Conservation (phyloP, 1,284 basidiomycete genomes). For the Naganishia cerealis region DNA sequence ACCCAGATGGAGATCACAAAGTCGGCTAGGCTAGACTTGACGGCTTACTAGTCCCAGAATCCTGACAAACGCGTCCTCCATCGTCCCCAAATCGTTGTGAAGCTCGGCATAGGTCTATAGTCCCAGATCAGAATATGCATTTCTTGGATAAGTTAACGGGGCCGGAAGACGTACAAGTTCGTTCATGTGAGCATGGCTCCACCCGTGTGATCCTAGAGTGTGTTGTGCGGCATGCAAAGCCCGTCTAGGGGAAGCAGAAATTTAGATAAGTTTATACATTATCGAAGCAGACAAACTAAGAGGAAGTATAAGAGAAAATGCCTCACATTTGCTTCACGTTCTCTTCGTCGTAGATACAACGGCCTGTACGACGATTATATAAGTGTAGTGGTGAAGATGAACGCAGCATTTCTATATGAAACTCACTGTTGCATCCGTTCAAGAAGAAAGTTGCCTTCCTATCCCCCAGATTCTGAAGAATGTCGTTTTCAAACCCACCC, state of each 20-base stretch:
- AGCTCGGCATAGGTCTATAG: background rate
- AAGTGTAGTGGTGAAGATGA: background rate
- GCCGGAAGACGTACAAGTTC: background rate
- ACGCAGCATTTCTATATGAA: background rate
- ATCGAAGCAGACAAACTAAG: background rate
- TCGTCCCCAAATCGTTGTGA: constrained; percentile 42
- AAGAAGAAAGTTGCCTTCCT: constrained; percentile 63
- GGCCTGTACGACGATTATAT: background rate
- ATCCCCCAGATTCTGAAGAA: constrained; percentile 55
- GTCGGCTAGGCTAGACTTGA: background rate
- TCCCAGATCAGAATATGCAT: background rate
- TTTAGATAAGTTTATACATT: background rate
- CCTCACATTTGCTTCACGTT: background rate
- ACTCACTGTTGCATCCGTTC: constrained; percentile 54
- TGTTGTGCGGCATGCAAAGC: constrained; percentile 55
- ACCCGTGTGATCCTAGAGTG: constrained; percentile 62
- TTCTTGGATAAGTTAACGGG: background rate
- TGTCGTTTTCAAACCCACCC: constrained; percentile 52
- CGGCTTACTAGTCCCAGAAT: constrained; percentile 24
- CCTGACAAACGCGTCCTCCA: constrained; percentile 46
- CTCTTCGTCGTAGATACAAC: background rate
- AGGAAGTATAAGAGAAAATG: background rate
- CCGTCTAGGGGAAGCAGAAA: background rate
- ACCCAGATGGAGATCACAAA: background rate
- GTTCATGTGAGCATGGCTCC: constrained; percentile 53